A percentile compares a stretch with the other conserved stretches of the same genome.
Evolutionary conservation across 495 filamentous ascomycete species (phyloP).

Genomic region (Acidiella bohemica): DNA sequence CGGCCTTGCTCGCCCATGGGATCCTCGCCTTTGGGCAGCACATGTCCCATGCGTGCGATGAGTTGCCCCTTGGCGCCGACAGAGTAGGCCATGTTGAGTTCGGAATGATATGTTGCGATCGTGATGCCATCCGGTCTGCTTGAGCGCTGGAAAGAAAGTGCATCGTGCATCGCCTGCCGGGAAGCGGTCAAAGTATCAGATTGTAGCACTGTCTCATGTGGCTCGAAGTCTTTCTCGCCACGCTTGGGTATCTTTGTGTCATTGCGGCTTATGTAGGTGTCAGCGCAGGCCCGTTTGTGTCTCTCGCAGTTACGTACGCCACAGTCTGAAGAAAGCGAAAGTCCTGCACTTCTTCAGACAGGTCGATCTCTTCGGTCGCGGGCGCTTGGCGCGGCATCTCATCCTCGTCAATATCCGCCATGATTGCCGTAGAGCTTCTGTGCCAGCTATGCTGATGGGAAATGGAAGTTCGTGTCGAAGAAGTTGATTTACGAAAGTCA

Average conservation of each 20-base stretch:
- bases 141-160: conserved; percentile 55
- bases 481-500: too few relatives aligned
- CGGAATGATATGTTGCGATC: conserved; percentile 44
- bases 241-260: conserved; percentile 48
- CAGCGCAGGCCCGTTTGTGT: conserved; percentile 6
- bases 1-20: conserved; percentile 6
- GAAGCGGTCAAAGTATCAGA: conserved; percentile 60
- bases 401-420: conserved; percentile 35
- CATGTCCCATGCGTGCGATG: conserved; percentile 46
- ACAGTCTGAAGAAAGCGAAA: conserved; percentile 51
- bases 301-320: neutral
- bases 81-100: conserved; percentile 30
- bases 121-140: conserved; percentile 43
- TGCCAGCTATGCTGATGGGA: too few relatives aligned
- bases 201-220: conserved; percentile 74
- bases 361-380: conserved; percentile 40
- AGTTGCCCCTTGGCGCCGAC: conserved; percentile 38
- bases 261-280: conserved; percentile 3
- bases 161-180: conserved; percentile 81
- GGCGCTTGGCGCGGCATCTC: conserved; percentile 10
- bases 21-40: conserved; percentile 32
- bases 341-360: conserved; percentile 77
- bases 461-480: neutral
- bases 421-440: too few relatives aligned
- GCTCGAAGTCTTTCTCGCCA: conserved; percentile 94